These are phyloP conservation scores for Monascus purpureus DNA, from an alignment of 495 filamentous ascomycete genomes.

Conservation along the genomic window DNA sequence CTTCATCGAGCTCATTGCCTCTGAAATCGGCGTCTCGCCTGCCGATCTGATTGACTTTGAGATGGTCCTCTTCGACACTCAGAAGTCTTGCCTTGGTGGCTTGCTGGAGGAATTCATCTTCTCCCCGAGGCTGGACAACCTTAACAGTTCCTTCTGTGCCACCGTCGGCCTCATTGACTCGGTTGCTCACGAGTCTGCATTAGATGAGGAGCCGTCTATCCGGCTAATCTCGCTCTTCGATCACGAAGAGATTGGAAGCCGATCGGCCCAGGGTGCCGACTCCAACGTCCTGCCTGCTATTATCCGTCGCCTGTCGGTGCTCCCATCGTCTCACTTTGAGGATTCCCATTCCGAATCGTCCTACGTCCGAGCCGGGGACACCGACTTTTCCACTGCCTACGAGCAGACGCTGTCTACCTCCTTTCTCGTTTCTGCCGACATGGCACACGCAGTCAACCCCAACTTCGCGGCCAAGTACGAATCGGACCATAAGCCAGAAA, in stretches of 20 bases:
- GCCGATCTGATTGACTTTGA: constrained; percentile 84
- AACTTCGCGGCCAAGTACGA: constrained; percentile 93
- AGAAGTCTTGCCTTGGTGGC: constrained; percentile 77
- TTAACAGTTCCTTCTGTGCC: constrained; percentile 88
- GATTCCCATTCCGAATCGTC: constrained; percentile 34
- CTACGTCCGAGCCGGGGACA: constrained; percentile 31
- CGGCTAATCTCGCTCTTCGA: constrained; percentile 88
- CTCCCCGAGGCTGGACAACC: constrained; percentile 83
- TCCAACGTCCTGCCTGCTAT: constrained; percentile 85
- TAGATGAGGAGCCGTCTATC: constrained; percentile 67
- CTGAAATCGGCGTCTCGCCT: constrained; percentile 52
- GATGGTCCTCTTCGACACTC: constrained; percentile 89
- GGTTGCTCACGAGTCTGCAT: constrained; percentile 38
- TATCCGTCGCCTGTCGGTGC: constrained; percentile 70
- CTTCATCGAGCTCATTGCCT: constrained; percentile 74
- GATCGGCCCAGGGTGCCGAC: constrained; percentile 82
- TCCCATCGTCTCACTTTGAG: constrained; percentile 38
- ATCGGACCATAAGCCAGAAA: constrained; percentile 72
- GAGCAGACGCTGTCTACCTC: constrained; percentile 88
- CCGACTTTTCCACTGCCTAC: constrained; percentile 60
- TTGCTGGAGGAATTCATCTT: constrained; percentile 90
- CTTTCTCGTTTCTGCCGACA: constrained; percentile 92
- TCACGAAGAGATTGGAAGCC: constrained; percentile 93
- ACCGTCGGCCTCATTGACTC: constrained; percentile 71
- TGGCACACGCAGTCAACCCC: constrained; percentile 90